Evolutionary conservation across 352 stramenopile species (phyloP).

Genomic region (Globisporangium splendens): DNA sequence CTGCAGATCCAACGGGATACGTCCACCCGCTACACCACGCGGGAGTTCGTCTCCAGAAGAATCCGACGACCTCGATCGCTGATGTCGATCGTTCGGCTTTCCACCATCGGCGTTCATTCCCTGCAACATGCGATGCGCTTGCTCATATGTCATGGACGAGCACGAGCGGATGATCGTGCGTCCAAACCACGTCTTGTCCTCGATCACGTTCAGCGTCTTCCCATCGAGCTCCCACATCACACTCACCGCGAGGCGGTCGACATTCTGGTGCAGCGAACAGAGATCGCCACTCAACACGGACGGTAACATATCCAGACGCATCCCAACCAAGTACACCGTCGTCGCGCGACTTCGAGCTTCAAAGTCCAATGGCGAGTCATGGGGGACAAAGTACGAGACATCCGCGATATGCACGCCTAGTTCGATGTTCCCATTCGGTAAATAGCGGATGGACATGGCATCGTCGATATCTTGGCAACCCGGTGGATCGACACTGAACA

Average conservation of each 20-base stretch:
- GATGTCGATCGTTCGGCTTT: constrained; percentile 18
- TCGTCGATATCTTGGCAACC: constrained; percentile 91
- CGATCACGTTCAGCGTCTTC: constrained; percentile 50
- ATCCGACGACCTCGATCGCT: constrained; percentile 8
- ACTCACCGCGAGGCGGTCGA: constrained; percentile 88
- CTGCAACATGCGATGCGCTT: constrained; percentile 74
- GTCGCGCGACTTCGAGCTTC: constrained; percentile 90
- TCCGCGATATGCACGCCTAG: constrained; percentile 99
- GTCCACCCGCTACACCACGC: constrained; percentile 62
- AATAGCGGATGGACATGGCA: constrained; percentile 76
- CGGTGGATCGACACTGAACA: constrained; percentile 89
- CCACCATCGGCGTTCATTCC: constrained; percentile 57
- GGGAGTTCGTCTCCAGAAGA: constrained; percentile 2
- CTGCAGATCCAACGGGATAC: constrained; percentile 55
- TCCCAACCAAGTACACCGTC: constrained; percentile 97
- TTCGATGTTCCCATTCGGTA: constrained; percentile 85
- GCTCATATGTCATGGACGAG: constrained; percentile 83
- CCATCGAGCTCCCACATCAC: constrained; percentile 91
- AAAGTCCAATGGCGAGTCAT: constrained; percentile 94
- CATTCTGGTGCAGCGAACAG: constrained; percentile 89
- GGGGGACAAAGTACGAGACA: constrained; percentile 97
- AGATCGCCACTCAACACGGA: constrained; percentile 86
- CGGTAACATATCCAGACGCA: constrained; percentile 91
- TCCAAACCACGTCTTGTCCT: constrained; percentile 67
- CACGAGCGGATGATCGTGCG: constrained; percentile 97